phyloP scores from a whole-genome alignment of 1,139 yeast species.

The Yamadazyma atmosphaerica region DNA sequence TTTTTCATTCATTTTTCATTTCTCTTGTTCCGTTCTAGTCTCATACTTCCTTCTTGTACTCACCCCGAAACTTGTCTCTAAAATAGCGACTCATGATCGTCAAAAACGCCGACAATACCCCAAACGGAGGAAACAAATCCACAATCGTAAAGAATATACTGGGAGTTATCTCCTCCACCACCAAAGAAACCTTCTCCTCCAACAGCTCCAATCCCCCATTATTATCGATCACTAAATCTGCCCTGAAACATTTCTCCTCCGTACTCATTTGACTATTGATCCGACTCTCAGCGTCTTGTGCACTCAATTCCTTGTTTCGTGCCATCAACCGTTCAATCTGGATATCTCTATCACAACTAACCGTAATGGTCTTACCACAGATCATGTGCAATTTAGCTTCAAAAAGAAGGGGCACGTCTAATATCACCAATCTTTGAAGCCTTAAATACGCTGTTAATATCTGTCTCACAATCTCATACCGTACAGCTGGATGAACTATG shows the following conservation, averaged over 20 bases:
- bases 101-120: slow-evolving; percentile 30
- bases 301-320: slow-evolving; percentile 68
- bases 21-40: too few relatives aligned
- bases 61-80: slow-evolving; percentile 23
- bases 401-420: slow-evolving; percentile 89
- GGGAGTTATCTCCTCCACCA: slow-evolving; percentile 52
- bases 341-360: slow-evolving; percentile 54
- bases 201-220: slow-evolving; percentile 52
- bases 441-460: slow-evolving; percentile 56
- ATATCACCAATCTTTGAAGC: slow-evolving; percentile 55
- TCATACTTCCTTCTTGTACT: not conserved
- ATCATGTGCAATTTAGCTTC: slow-evolving; percentile 71
- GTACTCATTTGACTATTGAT: slow-evolving; percentile 77
- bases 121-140: slow-evolving; percentile 60
- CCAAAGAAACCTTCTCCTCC: slow-evolving; percentile 43
- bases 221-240: slow-evolving; percentile 74
- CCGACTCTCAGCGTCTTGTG: slow-evolving; percentile 69
- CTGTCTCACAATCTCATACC: slow-evolving; percentile 61
- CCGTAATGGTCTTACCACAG: slow-evolving; percentile 74
- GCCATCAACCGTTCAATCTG: slow-evolving; percentile 64
- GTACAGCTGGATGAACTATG: slow-evolving; percentile 89
- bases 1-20: too few relatives aligned
- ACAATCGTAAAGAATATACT: slow-evolving; percentile 55
- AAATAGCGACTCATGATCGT: slow-evolving; percentile 22
- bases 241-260: slow-evolving; percentile 52